Percentiles rank a stretch among this genome's conserved stretches.
These are phyloP conservation scores for Candida gorgasii DNA, from an alignment of 805 yeast genomes.

Conservation along the genomic window DNA sequence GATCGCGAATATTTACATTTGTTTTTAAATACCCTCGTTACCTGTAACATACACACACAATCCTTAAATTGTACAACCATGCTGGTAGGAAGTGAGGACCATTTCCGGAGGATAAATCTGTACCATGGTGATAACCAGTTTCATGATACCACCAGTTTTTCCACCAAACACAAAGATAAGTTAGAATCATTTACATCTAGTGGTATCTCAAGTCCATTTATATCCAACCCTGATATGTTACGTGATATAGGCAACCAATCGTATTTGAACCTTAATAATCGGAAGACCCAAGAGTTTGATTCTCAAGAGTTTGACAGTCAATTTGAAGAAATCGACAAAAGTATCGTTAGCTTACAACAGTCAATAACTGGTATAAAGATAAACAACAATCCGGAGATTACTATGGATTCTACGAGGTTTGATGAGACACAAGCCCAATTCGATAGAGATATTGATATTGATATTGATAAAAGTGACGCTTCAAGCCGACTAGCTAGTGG, in stretches of 20 bases:
- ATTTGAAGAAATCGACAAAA: constrained; percentile 14
- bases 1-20: constrained; percentile 7
- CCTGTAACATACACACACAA: neutral
- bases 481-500: constrained; percentile 11
- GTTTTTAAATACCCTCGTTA: constrained; percentile 1
- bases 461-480: constrained; percentile 17
- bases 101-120: neutral
- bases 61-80: neutral
- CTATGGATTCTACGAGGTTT: constrained; percentile 14
- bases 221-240: constrained; percentile 20
- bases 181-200: constrained; percentile 4
- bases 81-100: constrained; percentile 1
- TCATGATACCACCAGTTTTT: neutral
- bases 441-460: constrained; percentile 23
- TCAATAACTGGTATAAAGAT: constrained; percentile 16
- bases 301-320: neutral
- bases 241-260: constrained; percentile 4
- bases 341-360: constrained; percentile 15
- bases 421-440: constrained; percentile 26
- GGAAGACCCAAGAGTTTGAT: too few relatives aligned
- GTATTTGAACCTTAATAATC: neutral
- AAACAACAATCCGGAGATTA: constrained; percentile 4
- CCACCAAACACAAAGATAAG: neutral
- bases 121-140: neutral
- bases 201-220: constrained; percentile 20